Conservation (phyloP, 768 basidiomycete species). For the Mrakia gelida region DNA sequence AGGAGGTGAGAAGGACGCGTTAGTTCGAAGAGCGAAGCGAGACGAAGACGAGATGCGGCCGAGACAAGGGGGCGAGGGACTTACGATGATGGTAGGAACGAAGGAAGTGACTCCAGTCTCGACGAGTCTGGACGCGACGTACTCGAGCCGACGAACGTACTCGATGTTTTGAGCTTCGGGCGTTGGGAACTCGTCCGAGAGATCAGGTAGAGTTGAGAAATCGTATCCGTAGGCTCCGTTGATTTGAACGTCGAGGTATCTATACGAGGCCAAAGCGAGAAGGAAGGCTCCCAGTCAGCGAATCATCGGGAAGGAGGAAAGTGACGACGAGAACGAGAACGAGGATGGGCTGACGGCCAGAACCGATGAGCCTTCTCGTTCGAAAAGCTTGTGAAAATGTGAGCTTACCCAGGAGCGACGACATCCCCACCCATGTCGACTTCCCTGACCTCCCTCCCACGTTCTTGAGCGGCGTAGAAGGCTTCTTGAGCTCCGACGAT, state of each 20-base stretch:
- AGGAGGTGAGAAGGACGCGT: background rate
- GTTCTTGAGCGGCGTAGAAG: slow-evolving; percentile 2
- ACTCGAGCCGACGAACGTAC: slow-evolving; percentile 64
- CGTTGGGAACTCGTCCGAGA: slow-evolving; percentile 32
- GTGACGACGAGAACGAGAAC: background rate
- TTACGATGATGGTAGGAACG: slow-evolving; percentile 45
- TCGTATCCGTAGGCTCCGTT: slow-evolving; percentile 87
- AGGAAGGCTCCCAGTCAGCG: background rate
- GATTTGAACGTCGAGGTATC: slow-evolving; percentile 71
- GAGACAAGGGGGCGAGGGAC: background rate
- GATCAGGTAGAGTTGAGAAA: slow-evolving; percentile 47
- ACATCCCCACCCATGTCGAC: slow-evolving; percentile 18
- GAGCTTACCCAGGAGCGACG: slow-evolving; percentile 25
- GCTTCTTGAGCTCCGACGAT: slow-evolving; percentile 16
- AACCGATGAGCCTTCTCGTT: background rate
- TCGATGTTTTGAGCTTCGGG: slow-evolving; percentile 30
- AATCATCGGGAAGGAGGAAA: background rate
- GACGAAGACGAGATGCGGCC: background rate
- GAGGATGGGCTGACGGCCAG: background rate
- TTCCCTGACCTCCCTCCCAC: background rate
- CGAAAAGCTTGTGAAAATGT: background rate
- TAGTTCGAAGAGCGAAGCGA: background rate
- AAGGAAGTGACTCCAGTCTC: slow-evolving; percentile 87
- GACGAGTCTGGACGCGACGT: slow-evolving; percentile 68
- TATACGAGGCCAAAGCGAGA: background rate